Conservation (phyloP, 164 flowering plant species). For the Nymphaea thermarum region DNA sequence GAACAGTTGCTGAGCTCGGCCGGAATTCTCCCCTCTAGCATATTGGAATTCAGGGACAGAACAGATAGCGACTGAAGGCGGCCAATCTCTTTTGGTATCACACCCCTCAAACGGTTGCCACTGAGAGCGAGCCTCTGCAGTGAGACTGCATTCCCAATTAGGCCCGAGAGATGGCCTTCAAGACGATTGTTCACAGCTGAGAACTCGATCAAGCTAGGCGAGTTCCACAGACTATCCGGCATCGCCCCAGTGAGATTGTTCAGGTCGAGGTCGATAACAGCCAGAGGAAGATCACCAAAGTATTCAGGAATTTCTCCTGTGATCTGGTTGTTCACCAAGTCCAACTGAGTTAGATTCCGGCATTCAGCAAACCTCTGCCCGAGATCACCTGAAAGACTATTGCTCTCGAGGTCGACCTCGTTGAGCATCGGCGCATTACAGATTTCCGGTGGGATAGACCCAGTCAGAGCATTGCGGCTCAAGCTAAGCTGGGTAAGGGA, state of each 20-base stretch:
- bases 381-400: conserved; percentile 40
- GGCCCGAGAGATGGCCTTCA: conserved; percentile 35
- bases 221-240: conserved; percentile 44
- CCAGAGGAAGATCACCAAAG: conserved; percentile 48
- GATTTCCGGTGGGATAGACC: conserved; percentile 46
- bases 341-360: conserved; percentile 44
- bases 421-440: conserved; percentile 37
- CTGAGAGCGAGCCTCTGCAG: conserved; percentile 40
- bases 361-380: conserved; percentile 37
- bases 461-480: conserved; percentile 40
- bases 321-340: conserved; percentile 38
- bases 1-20: conserved; percentile 36
- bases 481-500: conserved; percentile 36
- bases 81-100: conserved; percentile 51
- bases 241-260: conserved; percentile 57
- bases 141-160: conserved; percentile 39
- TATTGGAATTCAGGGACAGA: conserved; percentile 46
- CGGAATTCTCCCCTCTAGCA: conserved; percentile 45
- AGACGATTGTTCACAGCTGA: conserved; percentile 48
- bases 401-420: conserved; percentile 52
- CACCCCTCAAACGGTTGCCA: conserved; percentile 42
- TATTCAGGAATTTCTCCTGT: conserved; percentile 51
- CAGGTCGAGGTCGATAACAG: conserved; percentile 51
- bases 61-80: conserved; percentile 42
- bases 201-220: conserved; percentile 40